phyloP scores from a whole-genome alignment of 164 flowering plant species.

The Vitis amurensis region DNA sequence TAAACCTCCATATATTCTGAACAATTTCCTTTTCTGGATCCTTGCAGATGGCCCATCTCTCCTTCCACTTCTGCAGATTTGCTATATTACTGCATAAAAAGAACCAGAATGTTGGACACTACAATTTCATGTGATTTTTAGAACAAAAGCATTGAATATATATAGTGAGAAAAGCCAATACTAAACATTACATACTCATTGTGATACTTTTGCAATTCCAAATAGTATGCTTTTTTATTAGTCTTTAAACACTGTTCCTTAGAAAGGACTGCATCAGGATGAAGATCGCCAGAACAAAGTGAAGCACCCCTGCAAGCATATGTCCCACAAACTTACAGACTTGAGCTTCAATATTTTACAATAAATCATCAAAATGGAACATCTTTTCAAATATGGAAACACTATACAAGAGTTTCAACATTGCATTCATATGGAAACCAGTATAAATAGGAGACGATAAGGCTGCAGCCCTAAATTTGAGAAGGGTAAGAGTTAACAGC shows the following conservation, averaged over 20 bases:
- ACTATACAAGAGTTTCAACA: not conserved
- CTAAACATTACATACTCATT: conserved; percentile 47
- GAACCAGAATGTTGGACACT: not conserved
- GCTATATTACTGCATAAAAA: conserved; percentile 63
- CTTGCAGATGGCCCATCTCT: conserved; percentile 52
- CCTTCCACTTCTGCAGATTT: conserved; percentile 59
- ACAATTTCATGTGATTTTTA: not conserved
- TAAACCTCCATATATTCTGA: conserved; percentile 53
- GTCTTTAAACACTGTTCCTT: conserved; percentile 44
- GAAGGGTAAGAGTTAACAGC: not conserved
- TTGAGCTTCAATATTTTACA: not conserved
- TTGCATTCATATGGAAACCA: not conserved
- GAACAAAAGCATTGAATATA: not conserved
- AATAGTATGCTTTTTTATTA: conserved; percentile 56
- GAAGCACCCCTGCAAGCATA: conserved; percentile 67
- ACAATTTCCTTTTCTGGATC: conserved; percentile 61
- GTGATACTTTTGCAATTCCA: conserved; percentile 69
- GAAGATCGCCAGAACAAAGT: conserved; percentile 74
- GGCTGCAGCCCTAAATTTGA: too few species aligned
- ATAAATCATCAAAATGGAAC: not conserved
- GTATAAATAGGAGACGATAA: not conserved
- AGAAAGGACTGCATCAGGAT: conserved; percentile 68
- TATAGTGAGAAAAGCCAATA: not conserved
- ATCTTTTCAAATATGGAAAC: not conserved
- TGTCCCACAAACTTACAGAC: not conserved